Evolutionary conservation across 768 basidiomycete species (phyloP).

Genomic region (Mycena albidolilacea): DNA sequence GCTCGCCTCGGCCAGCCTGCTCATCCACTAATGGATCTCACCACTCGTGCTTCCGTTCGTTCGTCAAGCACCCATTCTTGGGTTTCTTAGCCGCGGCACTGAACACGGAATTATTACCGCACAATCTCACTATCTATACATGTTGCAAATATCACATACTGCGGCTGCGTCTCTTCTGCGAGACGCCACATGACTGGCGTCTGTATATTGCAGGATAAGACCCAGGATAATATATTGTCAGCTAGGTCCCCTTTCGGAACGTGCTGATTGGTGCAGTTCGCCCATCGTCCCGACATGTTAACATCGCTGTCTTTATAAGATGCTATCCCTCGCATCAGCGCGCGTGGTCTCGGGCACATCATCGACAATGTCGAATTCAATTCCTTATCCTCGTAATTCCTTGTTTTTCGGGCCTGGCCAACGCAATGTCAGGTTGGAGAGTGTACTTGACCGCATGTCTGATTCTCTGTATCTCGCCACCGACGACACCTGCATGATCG

Average conservation of each 20-base stretch:
- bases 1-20: background rate
- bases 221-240: too few relatives aligned
- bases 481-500: background rate
- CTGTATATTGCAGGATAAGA: background rate
- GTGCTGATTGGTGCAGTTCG: background rate
- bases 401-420: constrained; percentile 13
- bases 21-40: too few relatives aligned
- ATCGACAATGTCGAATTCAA: background rate
- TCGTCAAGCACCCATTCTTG: too few relatives aligned
- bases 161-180: constrained; percentile 1
- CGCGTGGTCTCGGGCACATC: background rate
- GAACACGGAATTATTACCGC: background rate
- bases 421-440: constrained; percentile 24
- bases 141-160: background rate
- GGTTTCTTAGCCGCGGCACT: background rate
- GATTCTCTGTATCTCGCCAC: constrained; percentile 1
- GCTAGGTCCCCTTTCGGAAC: too few relatives aligned
- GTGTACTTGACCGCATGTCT: constrained; percentile 3
- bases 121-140: background rate
- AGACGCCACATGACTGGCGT: background rate
- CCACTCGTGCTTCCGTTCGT: too few relatives aligned
- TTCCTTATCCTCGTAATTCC: background rate
- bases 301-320: background rate
- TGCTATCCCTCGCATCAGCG: background rate
- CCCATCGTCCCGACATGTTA: constrained; percentile 14